Base-by-base conservation (phyloP, 1,284 basidiomycete species). In the Coniferiporia weirii region DNA sequence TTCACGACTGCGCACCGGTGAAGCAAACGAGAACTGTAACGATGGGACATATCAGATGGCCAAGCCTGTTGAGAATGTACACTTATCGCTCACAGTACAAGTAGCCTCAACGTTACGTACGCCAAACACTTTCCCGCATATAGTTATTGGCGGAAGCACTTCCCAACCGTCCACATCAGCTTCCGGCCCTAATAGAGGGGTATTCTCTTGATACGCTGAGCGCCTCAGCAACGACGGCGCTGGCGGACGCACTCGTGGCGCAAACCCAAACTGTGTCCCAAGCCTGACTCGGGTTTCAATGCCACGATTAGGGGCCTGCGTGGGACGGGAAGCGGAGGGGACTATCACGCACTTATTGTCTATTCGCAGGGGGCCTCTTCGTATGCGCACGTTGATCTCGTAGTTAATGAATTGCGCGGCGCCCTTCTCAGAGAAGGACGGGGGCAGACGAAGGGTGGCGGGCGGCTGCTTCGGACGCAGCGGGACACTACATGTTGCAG, bases 121-220 rank as follows among this genome's bases (percentile, higher is more conserved):
- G 56, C 74, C 74, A 66, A 74, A 76, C 61, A 79, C 67, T 13
- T 68, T 68, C 4, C 78, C 79, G 49, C 72, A 71, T 32, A 76
- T 70, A 19, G 70, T 66, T 22, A 76, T 72, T 44, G 75, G 70
- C 10, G 71, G 64, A 12, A 75, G 66, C 19, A 71, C 69, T 59
- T 76, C 72, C 80, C 80, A 81, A 7, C 78, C 78, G 59, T 75
- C 72, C 12, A 76, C 76, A 62, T 81, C 79, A 47, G 68, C 67
- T 32, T 72, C 68, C 12, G 79, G 78, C 17, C 75, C 74, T 35
- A 73, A 72, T 9, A 79, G 65, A 8, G 76, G 71, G 27, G 72
- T 66, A 56, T 70, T 68, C 54, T 79, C 71, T 60, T 76, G 73
- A 62, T 80, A 80, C 6, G 79, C 78, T 45, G 79, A 67, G 64